Conservation (phyloP, 1,284 basidiomycete genomes). For the Ganoderma lucidum region DNA sequence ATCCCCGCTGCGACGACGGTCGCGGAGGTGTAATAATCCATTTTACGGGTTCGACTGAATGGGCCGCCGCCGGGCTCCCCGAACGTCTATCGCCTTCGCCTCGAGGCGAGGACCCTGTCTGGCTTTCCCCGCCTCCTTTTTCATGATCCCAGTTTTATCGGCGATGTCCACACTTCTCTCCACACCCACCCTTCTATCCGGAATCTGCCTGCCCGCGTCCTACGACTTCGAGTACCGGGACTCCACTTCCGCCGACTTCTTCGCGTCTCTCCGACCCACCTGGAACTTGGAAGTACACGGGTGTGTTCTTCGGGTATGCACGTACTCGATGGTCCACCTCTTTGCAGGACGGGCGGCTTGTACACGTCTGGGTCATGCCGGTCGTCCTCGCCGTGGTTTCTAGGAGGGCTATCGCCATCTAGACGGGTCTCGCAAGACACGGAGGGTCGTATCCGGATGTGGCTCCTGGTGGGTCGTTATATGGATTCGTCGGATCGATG, state of each 20-base stretch:
- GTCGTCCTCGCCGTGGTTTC: too few species aligned
- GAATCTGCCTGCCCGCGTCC: slow-evolving; percentile 41
- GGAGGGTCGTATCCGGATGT: background rate
- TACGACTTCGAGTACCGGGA: slow-evolving; percentile 31
- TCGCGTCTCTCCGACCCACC: background rate
- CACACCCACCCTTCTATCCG: slow-evolving; percentile 43
- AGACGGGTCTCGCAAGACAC: background rate
- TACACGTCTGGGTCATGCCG: too few species aligned
- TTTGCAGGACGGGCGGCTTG: slow-evolving; percentile 38
- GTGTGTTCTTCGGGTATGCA: slow-evolving; percentile 1
- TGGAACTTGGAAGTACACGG: too few species aligned
- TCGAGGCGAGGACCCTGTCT: slow-evolving; percentile 1
- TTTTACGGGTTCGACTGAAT: background rate
- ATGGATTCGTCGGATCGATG: background rate
- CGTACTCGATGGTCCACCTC: slow-evolving; percentile 27
- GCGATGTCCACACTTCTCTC: slow-evolving; percentile 46
- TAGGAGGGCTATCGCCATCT: too few species aligned
- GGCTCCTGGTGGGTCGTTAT: background rate
- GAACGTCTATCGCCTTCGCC: background rate
- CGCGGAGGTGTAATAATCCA: background rate
- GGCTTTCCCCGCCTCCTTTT: background rate
- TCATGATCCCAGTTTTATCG: slow-evolving; percentile 41
- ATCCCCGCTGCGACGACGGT: background rate
- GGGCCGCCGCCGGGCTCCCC: background rate
- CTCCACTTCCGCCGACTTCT: background rate